Evolutionary conservation across 257 asterid genomes (phyloP), one percentile per base, ranked within the genome.

Genomic region (Vinca minor): DNA sequence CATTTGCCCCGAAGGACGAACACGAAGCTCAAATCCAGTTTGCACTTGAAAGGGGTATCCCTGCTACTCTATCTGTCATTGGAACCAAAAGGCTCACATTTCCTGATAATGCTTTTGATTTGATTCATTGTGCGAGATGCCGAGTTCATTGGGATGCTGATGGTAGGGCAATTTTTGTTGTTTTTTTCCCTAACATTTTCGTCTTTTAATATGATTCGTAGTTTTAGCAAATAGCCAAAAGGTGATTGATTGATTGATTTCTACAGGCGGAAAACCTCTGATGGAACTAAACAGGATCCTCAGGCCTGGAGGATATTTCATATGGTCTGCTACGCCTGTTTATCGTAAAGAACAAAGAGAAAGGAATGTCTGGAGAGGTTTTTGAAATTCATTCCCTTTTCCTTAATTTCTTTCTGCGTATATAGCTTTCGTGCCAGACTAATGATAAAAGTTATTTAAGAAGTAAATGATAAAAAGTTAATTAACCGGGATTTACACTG

Each of bases 21-120:
- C 99, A 89, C n/a, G 99, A 93, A 75, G 99, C 99, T 71, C 99
- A 93, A 72, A 89, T 93, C 70, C 99, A 93, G 75, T 89, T 93
- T 75, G 96, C 99, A 21, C 94, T 93, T 50, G 99, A 93, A 77
- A 76, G 97, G 54, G 99, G 99, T 72, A 87, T 89, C 75, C 96
- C 96, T 8, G 94, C 99, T 59, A 77, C 77, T 7, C 93, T 93
- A 65, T 83, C 97, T 35, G 96, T 93, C 54, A 93, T 93, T 52
- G 96, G 96, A 64, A 87, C 97, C 44, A 84, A 87, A 66, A 87
- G 71, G 80, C 83, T 93, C 63, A 57, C 84, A 26, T 87, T 89
- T 79, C 94, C 97, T 11, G 96, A 89, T 63, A 89, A 84, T 74
- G 82, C 81, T 48, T 89, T 69, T 32, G 99, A 93, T 79, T 21